Evolutionary conservation across 345 rosid genomes (phyloP).

Genomic region (Hypericum androsaemum): DNA sequence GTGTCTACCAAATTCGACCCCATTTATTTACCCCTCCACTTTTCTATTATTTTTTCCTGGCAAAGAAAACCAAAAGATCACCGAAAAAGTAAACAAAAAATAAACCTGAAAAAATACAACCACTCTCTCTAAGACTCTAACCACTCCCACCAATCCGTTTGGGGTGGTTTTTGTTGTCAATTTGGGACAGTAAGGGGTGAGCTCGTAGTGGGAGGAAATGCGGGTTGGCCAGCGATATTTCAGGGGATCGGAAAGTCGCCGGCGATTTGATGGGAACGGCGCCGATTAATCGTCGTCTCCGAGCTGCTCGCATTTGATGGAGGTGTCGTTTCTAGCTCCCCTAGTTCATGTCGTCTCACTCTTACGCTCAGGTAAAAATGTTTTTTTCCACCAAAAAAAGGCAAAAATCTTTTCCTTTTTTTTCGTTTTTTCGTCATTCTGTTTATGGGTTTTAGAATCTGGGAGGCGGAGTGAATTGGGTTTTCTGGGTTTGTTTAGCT

Average conservation of each 20-base stretch:
- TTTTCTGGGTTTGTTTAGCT: neutral
- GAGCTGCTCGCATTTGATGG: conserved; percentile 64
- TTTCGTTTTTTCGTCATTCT: conserved; percentile 6
- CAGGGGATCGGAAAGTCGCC: conserved; percentile 28
- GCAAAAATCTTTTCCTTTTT: no score
- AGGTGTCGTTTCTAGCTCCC: conserved; percentile 16
- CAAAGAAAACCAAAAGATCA: no score
- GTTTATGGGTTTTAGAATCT: neutral
- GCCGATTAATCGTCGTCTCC: conserved; percentile 24
- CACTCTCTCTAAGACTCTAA: no score
- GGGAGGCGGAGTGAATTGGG: neutral
- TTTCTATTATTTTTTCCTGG: no score
- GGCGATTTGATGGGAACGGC: conserved; percentile 50
- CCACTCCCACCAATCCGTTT: no score
- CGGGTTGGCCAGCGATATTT: conserved; percentile 17
- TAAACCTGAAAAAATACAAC: no score
- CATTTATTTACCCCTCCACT: no score
- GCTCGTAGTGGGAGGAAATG: conserved; percentile 36
- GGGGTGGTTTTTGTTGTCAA: no score
- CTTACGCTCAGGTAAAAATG: conserved; percentile 44
- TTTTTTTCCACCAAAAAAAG: no score
- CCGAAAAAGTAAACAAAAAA: no score
- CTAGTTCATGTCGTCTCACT: conserved; percentile 24
- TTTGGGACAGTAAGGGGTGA: no score
- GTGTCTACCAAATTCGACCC: no score